phyloP scores from a whole-genome alignment of 139 green algal species.

The Haematococcus lacustris region DNA sequence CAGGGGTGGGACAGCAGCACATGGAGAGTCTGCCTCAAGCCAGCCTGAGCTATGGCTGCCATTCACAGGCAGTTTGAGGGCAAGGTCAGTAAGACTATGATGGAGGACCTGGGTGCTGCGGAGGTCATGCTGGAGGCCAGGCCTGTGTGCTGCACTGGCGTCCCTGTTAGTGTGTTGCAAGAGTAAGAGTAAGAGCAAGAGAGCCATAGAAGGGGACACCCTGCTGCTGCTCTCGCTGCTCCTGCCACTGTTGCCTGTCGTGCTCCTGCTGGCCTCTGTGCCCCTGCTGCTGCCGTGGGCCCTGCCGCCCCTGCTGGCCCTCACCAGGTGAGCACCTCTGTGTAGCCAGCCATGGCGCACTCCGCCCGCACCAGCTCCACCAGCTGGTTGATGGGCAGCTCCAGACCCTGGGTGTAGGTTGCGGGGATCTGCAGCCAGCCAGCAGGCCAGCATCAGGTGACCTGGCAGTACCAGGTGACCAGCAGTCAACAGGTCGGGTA shows the following conservation, averaged over 20 bases:
- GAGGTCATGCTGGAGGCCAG: no score
- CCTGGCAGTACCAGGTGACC: not conserved
- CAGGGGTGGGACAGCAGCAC: not conserved
- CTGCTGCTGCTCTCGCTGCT: no score
- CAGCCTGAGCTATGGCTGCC: no score
- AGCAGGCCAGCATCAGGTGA: not conserved
- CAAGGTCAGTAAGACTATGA: not conserved
- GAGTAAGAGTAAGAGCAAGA: no score
- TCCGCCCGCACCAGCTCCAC: constrained; percentile 83
- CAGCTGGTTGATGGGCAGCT: constrained; percentile 90
- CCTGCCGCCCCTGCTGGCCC: not conserved
- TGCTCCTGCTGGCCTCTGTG: not conserved
- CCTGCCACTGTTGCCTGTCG: not conserved
- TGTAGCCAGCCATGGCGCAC: constrained; percentile 75
- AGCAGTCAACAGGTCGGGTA: no score
- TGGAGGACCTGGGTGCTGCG: not conserved
- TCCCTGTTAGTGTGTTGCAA: no score
- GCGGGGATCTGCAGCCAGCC: constrained; percentile 37
- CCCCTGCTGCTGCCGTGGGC: not conserved
- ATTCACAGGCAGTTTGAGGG: no score
- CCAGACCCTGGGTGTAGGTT: constrained; percentile 62
- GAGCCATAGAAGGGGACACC: no score
- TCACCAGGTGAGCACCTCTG: constrained; percentile 69
- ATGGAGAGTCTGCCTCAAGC: not conserved
- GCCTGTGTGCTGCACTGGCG: no score